These are phyloP conservation scores for Stagonosporopsis cucurbitacearum DNA, from an alignment of 2,329 filamentous ascomycete species.

Conservation along the genomic window DNA sequence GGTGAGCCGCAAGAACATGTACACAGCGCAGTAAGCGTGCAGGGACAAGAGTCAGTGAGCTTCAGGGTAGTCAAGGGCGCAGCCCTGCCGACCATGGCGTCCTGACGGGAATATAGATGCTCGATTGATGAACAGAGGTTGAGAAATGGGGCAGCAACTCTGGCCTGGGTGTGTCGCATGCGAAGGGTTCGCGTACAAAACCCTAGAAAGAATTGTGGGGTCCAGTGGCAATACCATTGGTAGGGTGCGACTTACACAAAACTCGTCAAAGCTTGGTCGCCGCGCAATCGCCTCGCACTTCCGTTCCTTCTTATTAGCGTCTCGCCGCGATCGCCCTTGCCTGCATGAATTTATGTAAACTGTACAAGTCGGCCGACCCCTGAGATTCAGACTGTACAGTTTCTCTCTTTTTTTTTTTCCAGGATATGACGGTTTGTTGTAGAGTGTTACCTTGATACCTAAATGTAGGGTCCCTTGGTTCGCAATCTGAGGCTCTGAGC, in stretches of 20 bases:
- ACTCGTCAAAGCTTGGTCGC: conserved; percentile 19
- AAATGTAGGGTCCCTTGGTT: not conserved
- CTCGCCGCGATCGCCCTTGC: conserved; percentile 16
- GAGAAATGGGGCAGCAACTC: not conserved
- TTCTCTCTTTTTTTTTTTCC: not conserved
- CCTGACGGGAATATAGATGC: not conserved
- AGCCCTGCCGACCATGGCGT: conserved; percentile 10
- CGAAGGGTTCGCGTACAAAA: conserved; percentile 9
- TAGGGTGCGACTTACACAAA: conserved; percentile 15
- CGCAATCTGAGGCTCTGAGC: not conserved
- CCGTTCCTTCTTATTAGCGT: conserved; percentile 13
- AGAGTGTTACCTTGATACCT: not conserved
- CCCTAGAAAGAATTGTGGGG: conserved; percentile 10
- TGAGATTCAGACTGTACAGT: not conserved
- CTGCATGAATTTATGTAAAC: conserved; percentile 11
- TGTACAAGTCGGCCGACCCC: conserved; percentile 14
- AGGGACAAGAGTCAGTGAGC: not conserved
- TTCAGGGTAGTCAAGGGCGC: conserved; percentile 3
- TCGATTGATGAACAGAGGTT: conserved; percentile 7
- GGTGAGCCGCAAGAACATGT: not conserved
- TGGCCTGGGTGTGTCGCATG: conserved; percentile 8
- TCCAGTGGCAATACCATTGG: conserved; percentile 13
- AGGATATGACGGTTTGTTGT: not conserved
- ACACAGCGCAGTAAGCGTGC: not conserved
- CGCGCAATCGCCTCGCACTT: conserved; percentile 15